Evolutionary conservation across 306 rosid genomes (phyloP), one percentile per base, ranked within the genome.

Genomic region (Gleditsia sinensis): DNA sequence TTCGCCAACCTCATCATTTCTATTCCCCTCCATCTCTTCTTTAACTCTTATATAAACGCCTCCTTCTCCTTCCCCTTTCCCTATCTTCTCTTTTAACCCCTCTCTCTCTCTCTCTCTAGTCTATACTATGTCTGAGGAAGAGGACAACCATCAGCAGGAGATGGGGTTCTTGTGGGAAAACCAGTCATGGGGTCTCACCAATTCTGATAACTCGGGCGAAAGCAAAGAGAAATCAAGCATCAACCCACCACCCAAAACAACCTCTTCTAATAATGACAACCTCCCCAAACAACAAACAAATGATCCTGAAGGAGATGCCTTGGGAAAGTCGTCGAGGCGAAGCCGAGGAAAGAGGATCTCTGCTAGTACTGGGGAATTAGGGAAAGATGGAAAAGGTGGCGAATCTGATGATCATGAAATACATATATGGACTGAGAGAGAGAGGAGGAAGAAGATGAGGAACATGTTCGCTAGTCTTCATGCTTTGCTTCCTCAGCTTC

Each of bases 401-500:
- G 83, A 76, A 56, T 72, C 83, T 4, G 85, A 75, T 2, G 88
- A 80, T 28, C 88, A 89, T 77, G 92, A 84, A 8, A 55, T 82
- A 21, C 94, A 91, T 32, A 87, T 91, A 24, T 85, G 86, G 90
- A 84, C 91, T 0, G 97, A 94, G 80, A 90, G 96, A 75, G 90
- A 94, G 67, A 87, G 97, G 77, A 86, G 97, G 82, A 94, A 87
- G 85, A 94, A 87, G 89, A 90, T 94, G 95, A 86, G 82, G 72
- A 83, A 75, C 77, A 84, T 94, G 96, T 94, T 89, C 23, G 8
- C 83, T 19, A 79, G 6, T 75, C 98, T 94, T 72, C 98, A 91
- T 70, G 79, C 84, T 61, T 79, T 94, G 86, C 92, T 94, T 84
- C 97, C 98, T 14, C 82, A 86, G 0, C 86, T 88, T 69, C 87